These are phyloP conservation scores for Fomitopsis betulina DNA, from an alignment of 1,284 basidiomycete genomes.

Conservation along the genomic window DNA sequence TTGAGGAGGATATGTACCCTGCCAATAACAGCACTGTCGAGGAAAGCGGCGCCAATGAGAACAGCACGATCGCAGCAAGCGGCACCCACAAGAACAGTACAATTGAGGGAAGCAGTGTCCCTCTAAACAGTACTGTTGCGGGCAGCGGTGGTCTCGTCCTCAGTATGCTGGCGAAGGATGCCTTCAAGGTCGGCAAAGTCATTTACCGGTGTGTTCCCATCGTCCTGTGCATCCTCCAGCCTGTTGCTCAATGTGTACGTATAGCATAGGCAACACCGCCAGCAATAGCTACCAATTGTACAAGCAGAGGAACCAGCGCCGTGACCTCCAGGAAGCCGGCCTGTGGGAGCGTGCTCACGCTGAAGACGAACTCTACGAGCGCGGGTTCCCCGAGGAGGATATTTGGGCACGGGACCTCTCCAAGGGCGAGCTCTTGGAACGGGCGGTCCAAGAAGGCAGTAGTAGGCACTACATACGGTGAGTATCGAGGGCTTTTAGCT, in stretches of 20 bases:
- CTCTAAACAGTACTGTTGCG: not conserved
- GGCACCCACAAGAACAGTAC: no score
- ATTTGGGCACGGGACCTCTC: not conserved
- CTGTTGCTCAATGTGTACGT: no score
- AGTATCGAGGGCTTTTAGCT: not conserved
- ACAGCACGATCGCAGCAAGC: no score
- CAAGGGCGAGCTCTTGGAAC: not conserved
- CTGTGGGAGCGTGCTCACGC: not conserved
- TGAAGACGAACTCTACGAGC: not conserved
- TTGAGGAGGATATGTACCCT: not conserved
- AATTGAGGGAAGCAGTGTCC: no score
- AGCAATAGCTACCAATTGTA: not conserved
- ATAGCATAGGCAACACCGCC: not conserved
- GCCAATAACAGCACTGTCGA: not conserved
- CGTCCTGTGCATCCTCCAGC: not conserved
- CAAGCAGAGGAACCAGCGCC: not conserved
- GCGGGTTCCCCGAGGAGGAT: not conserved
- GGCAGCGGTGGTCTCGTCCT: not conserved
- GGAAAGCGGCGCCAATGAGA: no score
- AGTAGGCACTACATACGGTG: not conserved
- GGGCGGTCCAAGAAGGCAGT: not conserved
- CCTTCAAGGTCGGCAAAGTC: not conserved
- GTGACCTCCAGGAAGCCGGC: not conserved
- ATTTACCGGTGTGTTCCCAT: no score
- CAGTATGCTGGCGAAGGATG: not conserved